phyloP scores from a whole-genome alignment of 768 basidiomycete species.

The Podaxis sp. region DNA sequence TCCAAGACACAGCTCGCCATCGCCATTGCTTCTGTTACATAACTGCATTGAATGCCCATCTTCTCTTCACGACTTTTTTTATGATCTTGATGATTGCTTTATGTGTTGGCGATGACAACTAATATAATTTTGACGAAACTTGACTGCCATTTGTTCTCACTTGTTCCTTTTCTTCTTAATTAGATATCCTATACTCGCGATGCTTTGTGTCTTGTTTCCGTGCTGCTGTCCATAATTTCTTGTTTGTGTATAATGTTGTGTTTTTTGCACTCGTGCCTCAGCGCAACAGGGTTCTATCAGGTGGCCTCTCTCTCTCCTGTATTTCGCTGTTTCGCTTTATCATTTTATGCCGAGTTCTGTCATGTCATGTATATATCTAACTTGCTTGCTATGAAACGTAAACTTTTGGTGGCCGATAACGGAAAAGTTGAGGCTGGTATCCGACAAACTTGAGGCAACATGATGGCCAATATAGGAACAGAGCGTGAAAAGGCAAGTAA shows the following conservation, averaged over 20 bases:
- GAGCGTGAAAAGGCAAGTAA: too few relatives aligned
- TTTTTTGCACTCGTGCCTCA: neutral
- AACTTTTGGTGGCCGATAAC: neutral
- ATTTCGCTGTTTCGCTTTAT: neutral
- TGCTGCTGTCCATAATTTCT: neutral
- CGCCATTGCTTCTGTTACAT: neutral
- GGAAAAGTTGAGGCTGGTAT: too few relatives aligned
- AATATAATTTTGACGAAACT: neutral
- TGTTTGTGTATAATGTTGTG: neutral
- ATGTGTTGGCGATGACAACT: neutral
- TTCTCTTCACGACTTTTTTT: neutral
- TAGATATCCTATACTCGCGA: neutral
- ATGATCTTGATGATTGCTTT: constrained; percentile 4
- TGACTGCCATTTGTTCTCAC: neutral
- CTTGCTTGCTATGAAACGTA: neutral
- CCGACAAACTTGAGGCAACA: too few relatives aligned
- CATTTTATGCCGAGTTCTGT: neutral
- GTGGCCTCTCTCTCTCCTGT: neutral
- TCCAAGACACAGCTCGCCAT: neutral
- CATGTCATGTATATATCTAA: neutral
- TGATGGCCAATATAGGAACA: too few relatives aligned
- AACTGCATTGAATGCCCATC: neutral
- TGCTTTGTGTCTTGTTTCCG: constrained; percentile 8
- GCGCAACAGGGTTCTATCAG: neutral
- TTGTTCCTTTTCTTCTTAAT: neutral